These are phyloP conservation scores for Diaporthe capsici DNA, from an alignment of 2,329 filamentous ascomycete genomes.

Conservation along the genomic window DNA sequence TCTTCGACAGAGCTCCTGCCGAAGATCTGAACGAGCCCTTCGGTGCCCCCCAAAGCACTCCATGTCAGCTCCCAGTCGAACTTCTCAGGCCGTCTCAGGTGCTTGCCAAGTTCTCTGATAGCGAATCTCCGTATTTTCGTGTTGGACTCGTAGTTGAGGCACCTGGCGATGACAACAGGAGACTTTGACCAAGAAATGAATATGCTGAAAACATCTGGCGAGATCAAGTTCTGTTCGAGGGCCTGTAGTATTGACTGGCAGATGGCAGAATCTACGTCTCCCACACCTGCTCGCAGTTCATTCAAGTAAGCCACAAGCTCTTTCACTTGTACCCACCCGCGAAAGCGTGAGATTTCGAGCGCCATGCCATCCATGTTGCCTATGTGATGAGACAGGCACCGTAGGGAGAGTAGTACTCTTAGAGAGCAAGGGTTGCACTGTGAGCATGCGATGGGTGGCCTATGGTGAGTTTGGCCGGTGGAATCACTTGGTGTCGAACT, in stretches of 20 bases:
- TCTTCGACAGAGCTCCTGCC: slow-evolving; percentile 19
- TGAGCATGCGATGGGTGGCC: no score
- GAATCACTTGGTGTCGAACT: background rate
- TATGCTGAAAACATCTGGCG: slow-evolving; percentile 1
- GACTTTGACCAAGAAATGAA: slow-evolving; percentile 34
- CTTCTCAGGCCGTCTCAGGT: slow-evolving; percentile 1
- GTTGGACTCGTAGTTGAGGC: slow-evolving; percentile 16
- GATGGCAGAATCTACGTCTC: slow-evolving; percentile 12
- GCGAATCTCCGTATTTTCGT: background rate
- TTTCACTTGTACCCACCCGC: background rate
- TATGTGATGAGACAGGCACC: background rate
- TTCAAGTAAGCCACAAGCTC: slow-evolving; percentile 16
- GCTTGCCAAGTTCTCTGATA: slow-evolving; percentile 14
- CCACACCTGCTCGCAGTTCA: background rate
- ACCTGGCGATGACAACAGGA: background rate
- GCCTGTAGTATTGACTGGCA: slow-evolving; percentile 22
- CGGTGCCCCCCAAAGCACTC: background rate
- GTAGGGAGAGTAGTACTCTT: rapidly evolving
- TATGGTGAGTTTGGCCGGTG: background rate
- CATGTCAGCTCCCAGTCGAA: slow-evolving; percentile 24
- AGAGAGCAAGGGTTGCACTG: background rate
- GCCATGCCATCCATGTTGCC: background rate
- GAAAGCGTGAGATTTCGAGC: slow-evolving; percentile 14
- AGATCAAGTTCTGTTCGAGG: background rate
- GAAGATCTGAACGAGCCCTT: slow-evolving; percentile 18